These are phyloP conservation scores for Prunus armeniaca DNA, from an alignment of 306 rosid species.

Conservation along the genomic window DNA sequence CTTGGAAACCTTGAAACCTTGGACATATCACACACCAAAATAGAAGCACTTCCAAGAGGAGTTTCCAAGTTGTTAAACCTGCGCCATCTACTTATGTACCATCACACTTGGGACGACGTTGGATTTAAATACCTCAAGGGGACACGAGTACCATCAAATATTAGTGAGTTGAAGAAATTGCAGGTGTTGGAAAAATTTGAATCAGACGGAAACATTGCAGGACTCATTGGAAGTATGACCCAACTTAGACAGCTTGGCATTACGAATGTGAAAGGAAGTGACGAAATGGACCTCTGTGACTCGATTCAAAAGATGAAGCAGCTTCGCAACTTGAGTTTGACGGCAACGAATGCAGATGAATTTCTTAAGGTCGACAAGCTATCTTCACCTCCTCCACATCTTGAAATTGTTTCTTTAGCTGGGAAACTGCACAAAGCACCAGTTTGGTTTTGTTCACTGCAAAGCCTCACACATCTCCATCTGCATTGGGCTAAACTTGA, in stretches of 20 bases:
- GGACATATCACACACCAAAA: not conserved
- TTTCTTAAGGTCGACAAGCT: not conserved
- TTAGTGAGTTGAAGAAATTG: not conserved
- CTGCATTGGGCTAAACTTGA: slow-evolving; percentile 9
- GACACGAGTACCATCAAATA: not conserved
- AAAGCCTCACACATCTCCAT: not conserved
- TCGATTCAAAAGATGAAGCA: slow-evolving; percentile 5
- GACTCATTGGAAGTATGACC: not conserved
- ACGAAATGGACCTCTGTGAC: slow-evolving; percentile 7
- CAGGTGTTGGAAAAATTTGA: not conserved
- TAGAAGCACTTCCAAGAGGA: slow-evolving; percentile 4
- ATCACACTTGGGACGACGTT: not conserved
- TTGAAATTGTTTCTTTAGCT: not conserved
- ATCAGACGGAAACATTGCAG: not conserved
- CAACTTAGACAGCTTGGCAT: slow-evolving; percentile 4
- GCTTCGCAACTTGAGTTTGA: not conserved
- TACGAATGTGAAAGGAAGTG: not conserved
- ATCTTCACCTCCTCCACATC: slow-evolving; percentile 18
- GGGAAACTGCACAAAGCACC: slow-evolving; percentile 13
- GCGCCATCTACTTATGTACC: slow-evolving; percentile 1
- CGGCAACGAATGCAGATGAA: not conserved
- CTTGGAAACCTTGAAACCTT: slow-evolving; percentile 20
- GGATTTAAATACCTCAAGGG: not conserved
- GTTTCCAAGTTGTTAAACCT: not conserved
- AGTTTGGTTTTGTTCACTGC: not conserved